These are phyloP conservation scores for Mikania micrantha DNA, from an alignment of 129 eudicot species.

Conservation along the genomic window DNA sequence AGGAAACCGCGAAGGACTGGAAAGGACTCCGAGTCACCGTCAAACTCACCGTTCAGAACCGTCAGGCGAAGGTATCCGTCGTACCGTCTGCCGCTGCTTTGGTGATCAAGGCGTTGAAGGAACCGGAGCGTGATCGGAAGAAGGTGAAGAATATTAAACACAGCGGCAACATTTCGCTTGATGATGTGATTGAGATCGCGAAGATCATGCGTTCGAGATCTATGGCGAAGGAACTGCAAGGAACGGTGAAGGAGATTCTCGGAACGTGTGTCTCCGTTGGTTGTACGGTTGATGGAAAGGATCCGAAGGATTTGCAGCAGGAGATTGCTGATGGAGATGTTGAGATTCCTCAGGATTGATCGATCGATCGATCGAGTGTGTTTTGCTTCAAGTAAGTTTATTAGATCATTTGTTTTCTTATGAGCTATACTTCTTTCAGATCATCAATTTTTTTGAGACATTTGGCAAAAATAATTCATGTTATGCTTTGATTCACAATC, in stretches of 20 bases:
- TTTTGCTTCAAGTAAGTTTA: too few relatives aligned
- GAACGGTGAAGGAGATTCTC: conserved; percentile 59
- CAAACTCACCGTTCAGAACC: conserved; percentile 73
- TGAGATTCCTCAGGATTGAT: too few relatives aligned
- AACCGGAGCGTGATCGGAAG: conserved; percentile 68
- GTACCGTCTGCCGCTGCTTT: conserved; percentile 85
- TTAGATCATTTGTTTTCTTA: too few relatives aligned
- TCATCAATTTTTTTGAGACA: too few relatives aligned
- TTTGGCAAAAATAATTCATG: too few relatives aligned
- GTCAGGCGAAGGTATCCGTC: conserved; percentile 81
- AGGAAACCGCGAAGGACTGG: conserved; percentile 81
- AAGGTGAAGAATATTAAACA: conserved; percentile 66
- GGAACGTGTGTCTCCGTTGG: conserved; percentile 72
- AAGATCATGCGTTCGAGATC: conserved; percentile 55
- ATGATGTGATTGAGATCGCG: too few relatives aligned
- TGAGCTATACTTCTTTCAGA: too few relatives aligned
- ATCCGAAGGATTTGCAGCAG: too few relatives aligned
- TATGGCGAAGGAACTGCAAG: conserved; percentile 61
- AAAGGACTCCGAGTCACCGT: conserved; percentile 85
- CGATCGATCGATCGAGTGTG: too few relatives aligned
- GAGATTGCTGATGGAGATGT: too few relatives aligned
- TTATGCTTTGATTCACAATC: too few relatives aligned
- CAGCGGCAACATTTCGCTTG: conserved; percentile 49
- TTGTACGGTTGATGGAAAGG: too few relatives aligned
- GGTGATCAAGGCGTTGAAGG: conserved; percentile 73